Percentiles rank a stretch among this genome's conserved stretches.
phyloP scores from a whole-genome alignment of 306 rosid species.

The Parietaria judaica region DNA sequence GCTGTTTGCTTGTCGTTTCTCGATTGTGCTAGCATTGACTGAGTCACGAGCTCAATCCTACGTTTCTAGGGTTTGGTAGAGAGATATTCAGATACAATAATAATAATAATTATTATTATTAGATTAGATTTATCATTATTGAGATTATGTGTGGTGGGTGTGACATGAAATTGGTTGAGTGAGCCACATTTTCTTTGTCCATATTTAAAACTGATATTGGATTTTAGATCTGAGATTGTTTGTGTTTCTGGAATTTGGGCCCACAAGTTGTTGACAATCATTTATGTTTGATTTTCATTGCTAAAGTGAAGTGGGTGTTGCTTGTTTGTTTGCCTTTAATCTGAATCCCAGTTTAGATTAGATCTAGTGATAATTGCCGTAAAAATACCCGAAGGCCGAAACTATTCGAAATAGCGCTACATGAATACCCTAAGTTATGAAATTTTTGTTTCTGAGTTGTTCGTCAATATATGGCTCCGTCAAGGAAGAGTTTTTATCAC shows the following conservation, averaged over 20 bases:
- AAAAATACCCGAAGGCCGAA: no score
- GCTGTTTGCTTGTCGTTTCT: background rate
- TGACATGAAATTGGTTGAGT: slow-evolving; percentile 16
- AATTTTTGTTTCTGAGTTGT: no score
- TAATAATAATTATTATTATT: background rate
- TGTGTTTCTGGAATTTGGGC: slow-evolving; percentile 27
- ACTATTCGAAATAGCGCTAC: no score
- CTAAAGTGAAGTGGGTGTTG: background rate
- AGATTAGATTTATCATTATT: background rate
- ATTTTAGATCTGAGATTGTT: slow-evolving; percentile 12
- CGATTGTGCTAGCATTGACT: background rate
- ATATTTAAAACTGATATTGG: background rate
- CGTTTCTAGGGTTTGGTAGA: slow-evolving; percentile 8
- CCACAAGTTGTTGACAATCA: slow-evolving; percentile 15
- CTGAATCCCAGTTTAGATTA: background rate
- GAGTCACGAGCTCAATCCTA: background rate
- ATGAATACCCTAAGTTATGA: no score
- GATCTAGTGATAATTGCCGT: background rate
- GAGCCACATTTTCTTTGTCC: background rate
- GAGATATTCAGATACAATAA: no score
- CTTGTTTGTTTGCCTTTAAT: slow-evolving; percentile 9
- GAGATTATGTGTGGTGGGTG: slow-evolving; percentile 1
- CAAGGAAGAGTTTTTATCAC: no score
- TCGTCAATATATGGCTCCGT: no score
- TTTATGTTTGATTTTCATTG: slow-evolving; percentile 2